Conservation (phyloP, 164 flowering plant genomes). For the Vitis amurensis region DNA sequence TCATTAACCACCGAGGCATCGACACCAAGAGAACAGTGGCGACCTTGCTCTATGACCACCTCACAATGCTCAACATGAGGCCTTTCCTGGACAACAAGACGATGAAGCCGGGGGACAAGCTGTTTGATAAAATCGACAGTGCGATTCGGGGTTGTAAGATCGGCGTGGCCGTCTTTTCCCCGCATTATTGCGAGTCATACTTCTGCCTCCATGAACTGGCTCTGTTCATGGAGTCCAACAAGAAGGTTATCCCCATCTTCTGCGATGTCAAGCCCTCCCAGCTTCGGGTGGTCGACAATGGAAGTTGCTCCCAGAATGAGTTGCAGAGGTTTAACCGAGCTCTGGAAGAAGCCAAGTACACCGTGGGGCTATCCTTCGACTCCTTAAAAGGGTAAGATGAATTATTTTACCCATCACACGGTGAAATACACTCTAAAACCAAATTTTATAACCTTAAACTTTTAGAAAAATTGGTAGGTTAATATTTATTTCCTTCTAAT, state of each 20-base stretch:
- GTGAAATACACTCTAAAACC: too few species aligned
- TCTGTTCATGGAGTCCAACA: constrained; percentile 31
- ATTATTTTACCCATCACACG: background rate
- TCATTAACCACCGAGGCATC: constrained; percentile 60
- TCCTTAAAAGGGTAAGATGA: constrained; percentile 34
- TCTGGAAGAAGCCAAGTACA: constrained; percentile 38
- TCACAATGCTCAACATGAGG: constrained; percentile 20
- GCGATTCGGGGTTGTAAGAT: constrained; percentile 43
- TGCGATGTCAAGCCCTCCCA: constrained; percentile 34
- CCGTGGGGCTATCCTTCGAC: constrained; percentile 43
- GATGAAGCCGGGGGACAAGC: constrained; percentile 68
- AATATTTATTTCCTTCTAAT: too few species aligned
- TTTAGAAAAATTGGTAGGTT: too few species aligned
- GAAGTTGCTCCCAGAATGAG: background rate
- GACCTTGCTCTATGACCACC: constrained; percentile 46
- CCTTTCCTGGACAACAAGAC: constrained; percentile 59
- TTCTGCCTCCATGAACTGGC: constrained; percentile 51
- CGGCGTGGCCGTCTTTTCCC: constrained; percentile 65
- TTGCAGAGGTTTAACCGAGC: constrained; percentile 28
- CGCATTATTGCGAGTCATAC: constrained; percentile 59
- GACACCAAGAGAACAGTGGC: constrained; percentile 58
- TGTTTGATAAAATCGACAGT: constrained; percentile 42
- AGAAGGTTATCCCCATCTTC: constrained; percentile 36
- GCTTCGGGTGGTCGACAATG: constrained; percentile 16
- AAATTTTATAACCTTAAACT: background rate